A percentile compares a stretch with the other conserved stretches of the same genome.
These are phyloP conservation scores for Podaxis sp. DNA, from an alignment of 768 basidiomycete genomes.

Conservation along the genomic window DNA sequence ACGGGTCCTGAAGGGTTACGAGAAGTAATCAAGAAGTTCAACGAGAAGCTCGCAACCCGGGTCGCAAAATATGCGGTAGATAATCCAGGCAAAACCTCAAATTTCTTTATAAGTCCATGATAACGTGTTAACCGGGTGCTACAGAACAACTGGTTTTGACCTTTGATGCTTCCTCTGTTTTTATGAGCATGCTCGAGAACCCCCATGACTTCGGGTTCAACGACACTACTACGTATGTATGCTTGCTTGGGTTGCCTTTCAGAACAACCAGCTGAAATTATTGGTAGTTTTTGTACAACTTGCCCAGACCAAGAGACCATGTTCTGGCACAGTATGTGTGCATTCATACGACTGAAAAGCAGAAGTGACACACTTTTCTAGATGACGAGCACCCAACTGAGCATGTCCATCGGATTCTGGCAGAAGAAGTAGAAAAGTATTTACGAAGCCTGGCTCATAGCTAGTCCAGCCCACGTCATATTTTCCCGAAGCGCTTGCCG, in stretches of 20 bases:
- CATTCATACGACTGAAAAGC: background rate
- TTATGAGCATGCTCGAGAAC: background rate
- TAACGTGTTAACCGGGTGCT: background rate
- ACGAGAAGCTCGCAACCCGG: background rate
- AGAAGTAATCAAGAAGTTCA: background rate
- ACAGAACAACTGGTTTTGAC: background rate
- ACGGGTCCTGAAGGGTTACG: background rate
- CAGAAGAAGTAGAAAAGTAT: background rate
- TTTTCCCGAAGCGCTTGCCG: background rate
- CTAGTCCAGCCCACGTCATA: background rate
- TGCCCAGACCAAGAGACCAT: background rate
- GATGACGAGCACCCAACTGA: constrained; percentile 8
- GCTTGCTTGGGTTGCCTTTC: background rate
- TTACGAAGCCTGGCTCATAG: background rate
- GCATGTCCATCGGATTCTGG: background rate
- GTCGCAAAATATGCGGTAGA: constrained; percentile 6
- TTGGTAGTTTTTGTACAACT: constrained; percentile 1
- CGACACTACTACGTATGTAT: background rate
- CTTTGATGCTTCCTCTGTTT: constrained; percentile 3
- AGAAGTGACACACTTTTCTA: background rate
- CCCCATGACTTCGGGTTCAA: constrained; percentile 1
- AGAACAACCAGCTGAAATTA: background rate
- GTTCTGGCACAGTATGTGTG: constrained; percentile 8
- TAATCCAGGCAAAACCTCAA: background rate
- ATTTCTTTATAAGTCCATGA: background rate